These are phyloP conservation scores for Pleomassaria siparia DNA, from an alignment of 2,329 filamentous ascomycete species.

Conservation along the genomic window DNA sequence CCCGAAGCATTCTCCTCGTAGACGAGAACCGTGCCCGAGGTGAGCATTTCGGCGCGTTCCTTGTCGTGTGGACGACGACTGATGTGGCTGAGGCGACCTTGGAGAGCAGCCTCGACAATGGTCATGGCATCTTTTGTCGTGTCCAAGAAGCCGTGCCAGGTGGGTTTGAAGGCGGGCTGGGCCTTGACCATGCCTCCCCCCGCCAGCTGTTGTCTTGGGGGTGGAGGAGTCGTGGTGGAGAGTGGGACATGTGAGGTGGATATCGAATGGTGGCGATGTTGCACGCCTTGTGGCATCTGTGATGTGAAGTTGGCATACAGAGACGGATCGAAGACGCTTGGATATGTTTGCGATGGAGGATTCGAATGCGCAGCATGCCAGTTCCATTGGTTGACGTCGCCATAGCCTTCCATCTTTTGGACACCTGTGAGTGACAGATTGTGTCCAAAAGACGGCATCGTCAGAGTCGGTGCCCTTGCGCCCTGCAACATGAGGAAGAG, in stretches of 20 bases:
- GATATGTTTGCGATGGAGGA: conserved; percentile 24
- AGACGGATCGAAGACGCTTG: conserved; percentile 33
- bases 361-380: conserved; percentile 31
- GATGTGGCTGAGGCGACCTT: conserved; percentile 71
- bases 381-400: conserved; percentile 32
- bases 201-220: conserved; percentile 28
- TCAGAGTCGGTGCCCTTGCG: conserved; percentile 36
- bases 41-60: conserved; percentile 74
- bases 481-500: conserved; percentile 41
- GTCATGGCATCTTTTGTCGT: conserved; percentile 75
- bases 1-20: conserved; percentile 90
- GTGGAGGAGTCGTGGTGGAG: conserved; percentile 26
- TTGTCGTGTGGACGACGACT: conserved; percentile 83
- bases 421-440: conserved; percentile 33
- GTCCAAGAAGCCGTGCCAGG: conserved; percentile 67
- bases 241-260: conserved; percentile 30
- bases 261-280: conserved; percentile 32
- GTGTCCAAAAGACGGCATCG: conserved; percentile 41
- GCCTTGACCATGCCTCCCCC: conserved; percentile 38
- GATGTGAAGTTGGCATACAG: conserved; percentile 29
- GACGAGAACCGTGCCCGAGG: conserved; percentile 84
- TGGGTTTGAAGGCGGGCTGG: conserved; percentile 58
- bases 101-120: conserved; percentile 77
- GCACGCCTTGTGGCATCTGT: conserved; percentile 17
- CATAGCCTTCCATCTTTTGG: conserved; percentile 38